Evolutionary conservation across 768 basidiomycete species (phyloP).

Genomic region (Suillus subluteus): DNA sequence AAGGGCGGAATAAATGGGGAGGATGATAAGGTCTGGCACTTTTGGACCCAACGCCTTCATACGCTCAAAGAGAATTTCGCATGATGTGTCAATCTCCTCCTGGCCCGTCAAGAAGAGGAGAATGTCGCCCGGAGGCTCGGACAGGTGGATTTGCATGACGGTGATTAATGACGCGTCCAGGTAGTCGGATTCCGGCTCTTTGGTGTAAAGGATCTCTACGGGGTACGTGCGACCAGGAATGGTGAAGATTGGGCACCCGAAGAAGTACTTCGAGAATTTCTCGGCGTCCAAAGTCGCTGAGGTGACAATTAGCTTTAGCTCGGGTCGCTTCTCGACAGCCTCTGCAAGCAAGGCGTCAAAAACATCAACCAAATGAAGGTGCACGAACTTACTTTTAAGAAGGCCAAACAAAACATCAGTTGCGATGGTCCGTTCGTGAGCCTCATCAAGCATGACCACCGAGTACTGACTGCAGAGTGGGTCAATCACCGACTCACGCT

Average conservation of each 20-base stretch:
- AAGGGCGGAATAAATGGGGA: conserved; percentile 97
- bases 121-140: conserved; percentile 95
- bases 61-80: conserved; percentile 96
- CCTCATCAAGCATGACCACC: conserved; percentile 98
- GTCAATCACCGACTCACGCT: conserved; percentile 95
- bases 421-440: conserved; percentile 97
- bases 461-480: conserved; percentile 92
- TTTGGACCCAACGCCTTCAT: conserved; percentile 99
- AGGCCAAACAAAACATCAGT: conserved; percentile 98
- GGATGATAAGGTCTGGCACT: conserved; percentile 94
- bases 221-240: conserved; percentile 99
- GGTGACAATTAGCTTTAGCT: conserved; percentile 97
- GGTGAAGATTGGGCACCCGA: conserved; percentile 97
- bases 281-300: conserved; percentile 99
- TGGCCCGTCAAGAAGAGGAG: conserved; percentile 98
- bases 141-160: conserved; percentile 98
- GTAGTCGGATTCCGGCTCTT: conserved; percentile 97
- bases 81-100: conserved; percentile 97
- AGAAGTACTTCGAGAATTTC: conserved; percentile 99
- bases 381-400: conserved; percentile 56
- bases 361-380: not conserved
- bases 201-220: conserved; percentile 97
- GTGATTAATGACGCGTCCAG: conserved; percentile 98
- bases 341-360: conserved; percentile 53
- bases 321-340: conserved; percentile 91